Conservation (phyloP, 2,329 filamentous ascomycete species). For the Microdochium nivale region DNA sequence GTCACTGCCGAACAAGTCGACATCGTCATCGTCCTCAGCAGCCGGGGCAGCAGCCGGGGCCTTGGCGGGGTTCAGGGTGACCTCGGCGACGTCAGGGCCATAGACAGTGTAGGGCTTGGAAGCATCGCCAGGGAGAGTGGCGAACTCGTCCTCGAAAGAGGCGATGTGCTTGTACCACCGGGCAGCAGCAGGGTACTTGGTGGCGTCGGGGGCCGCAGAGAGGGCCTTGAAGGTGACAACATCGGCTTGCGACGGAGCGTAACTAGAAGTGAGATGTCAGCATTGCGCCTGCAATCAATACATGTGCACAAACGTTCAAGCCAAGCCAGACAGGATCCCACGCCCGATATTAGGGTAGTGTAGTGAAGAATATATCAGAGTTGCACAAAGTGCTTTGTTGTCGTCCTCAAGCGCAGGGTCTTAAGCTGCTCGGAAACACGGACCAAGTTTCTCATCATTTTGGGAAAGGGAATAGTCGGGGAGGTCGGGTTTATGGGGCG, state of each 20-base stretch:
- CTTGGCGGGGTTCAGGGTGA: constrained; percentile 79
- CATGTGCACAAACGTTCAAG: not conserved
- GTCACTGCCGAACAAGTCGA: constrained; percentile 89
- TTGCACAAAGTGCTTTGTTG: constrained; percentile 25
- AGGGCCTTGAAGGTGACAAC: constrained; percentile 91
- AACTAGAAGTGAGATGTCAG: constrained; percentile 21
- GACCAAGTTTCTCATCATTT: constrained; percentile 72
- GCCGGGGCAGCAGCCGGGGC: constrained; percentile 59
- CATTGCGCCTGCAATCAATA: not conserved
- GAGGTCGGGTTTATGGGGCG: not conserved
- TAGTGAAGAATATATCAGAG: constrained; percentile 18
- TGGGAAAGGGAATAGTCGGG: constrained; percentile 7
- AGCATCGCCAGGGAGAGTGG: constrained; percentile 81
- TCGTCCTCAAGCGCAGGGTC: constrained; percentile 51
- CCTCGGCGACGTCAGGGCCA: constrained; percentile 72
- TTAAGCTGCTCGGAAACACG: constrained; percentile 76
- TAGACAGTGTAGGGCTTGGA: constrained; percentile 84
- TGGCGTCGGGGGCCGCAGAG: constrained; percentile 62
- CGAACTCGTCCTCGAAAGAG: constrained; percentile 87
- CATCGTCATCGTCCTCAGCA: constrained; percentile 71
- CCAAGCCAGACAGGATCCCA: not conserved
- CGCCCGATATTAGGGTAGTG: not conserved
- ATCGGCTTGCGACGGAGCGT: constrained; percentile 83
- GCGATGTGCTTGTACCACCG: constrained; percentile 99
- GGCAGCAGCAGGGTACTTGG: constrained; percentile 87